Evolutionary conservation across 352 stramenopile genomes (phyloP).

Genomic region (Globisporangium parvum): DNA sequence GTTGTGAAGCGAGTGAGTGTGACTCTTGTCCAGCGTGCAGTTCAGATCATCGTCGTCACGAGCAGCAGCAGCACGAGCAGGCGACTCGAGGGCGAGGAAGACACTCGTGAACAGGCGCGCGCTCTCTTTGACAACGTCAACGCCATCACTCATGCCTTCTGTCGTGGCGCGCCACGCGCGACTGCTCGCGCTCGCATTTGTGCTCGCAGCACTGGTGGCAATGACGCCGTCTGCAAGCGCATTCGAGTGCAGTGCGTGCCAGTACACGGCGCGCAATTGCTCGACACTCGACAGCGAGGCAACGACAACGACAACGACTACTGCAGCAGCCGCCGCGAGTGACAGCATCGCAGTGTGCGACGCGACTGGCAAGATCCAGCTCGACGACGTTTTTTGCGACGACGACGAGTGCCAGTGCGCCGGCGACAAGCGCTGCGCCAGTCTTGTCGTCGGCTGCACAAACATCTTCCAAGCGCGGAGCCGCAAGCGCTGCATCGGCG

Average conservation of each 20-base stretch:
- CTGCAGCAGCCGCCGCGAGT: constrained; percentile 5
- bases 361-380: constrained; percentile 43
- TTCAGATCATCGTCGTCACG: too few relatives aligned
- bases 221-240: constrained; percentile 11
- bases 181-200: constrained; percentile 6
- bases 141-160: too few relatives aligned
- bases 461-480: constrained; percentile 68
- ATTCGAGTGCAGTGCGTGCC: constrained; percentile 46
- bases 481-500: constrained; percentile 61
- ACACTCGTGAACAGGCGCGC: too few relatives aligned
- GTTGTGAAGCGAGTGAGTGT: too few relatives aligned
- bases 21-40: too few relatives aligned
- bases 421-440: constrained; percentile 46
- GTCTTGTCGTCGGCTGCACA: constrained; percentile 54
- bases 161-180: neutral
- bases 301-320: neutral
- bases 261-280: constrained; percentile 67
- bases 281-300: constrained; percentile 15
- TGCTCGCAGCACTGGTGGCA: constrained; percentile 18
- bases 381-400: constrained; percentile 82
- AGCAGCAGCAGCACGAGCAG: too few relatives aligned
- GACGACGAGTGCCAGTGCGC: constrained; percentile 50
- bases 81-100: too few relatives aligned
- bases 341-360: constrained; percentile 48
- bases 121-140: too few relatives aligned